Evolutionary conservation across 208 protist genomes (phyloP), one percentile per base, ranked within the genome.

Genomic region (Crithidia expoeki): DNA sequence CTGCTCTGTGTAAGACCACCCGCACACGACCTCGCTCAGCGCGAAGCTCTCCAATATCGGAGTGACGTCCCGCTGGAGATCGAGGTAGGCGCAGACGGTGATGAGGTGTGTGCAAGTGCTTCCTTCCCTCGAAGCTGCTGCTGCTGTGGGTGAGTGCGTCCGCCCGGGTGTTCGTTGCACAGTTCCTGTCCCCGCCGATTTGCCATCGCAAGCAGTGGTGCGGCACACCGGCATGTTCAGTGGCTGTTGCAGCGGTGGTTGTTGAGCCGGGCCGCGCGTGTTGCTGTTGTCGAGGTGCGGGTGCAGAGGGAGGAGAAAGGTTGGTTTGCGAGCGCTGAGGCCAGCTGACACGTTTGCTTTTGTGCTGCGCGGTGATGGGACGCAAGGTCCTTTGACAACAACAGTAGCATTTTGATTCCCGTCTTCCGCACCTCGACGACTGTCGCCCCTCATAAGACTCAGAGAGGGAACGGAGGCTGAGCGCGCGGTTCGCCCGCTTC

Each of bases 1-100:
- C 11, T 72, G 71, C 62, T 95, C 87, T 23, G 75, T 49, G 66
- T 92, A 92, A 4, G 84, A 76, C 85, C 83, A 89, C 10, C 67
- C 73, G 40, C 79, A 88, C 50, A 73, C 76, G 3, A 67, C 76
- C 46, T 88, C 65, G 52, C 78, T 81, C 62, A 92, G 61, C 38
- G 75, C 68, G 51, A 83, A 87, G 16, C 56, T 67, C 55, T 90
- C 85, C 58, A 90, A 71, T 11, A 60, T 61, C 1, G 79, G 76
- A 33, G 62, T 75, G 5, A 90, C 79, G 59, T 60, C 52, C 17
- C 68, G 57, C 44, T 79, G 66, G 25, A 51, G 34, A 14, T 64
- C 63, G 23, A 68, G 57, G 50, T 67, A 79, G 51, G 47, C 60
- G 17, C 68, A 56, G 14, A 57, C 60, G 46, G 50, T 47, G 46